Conservation (phyloP, 345 rosid genomes). For the Hibiscus trionum region DNA sequence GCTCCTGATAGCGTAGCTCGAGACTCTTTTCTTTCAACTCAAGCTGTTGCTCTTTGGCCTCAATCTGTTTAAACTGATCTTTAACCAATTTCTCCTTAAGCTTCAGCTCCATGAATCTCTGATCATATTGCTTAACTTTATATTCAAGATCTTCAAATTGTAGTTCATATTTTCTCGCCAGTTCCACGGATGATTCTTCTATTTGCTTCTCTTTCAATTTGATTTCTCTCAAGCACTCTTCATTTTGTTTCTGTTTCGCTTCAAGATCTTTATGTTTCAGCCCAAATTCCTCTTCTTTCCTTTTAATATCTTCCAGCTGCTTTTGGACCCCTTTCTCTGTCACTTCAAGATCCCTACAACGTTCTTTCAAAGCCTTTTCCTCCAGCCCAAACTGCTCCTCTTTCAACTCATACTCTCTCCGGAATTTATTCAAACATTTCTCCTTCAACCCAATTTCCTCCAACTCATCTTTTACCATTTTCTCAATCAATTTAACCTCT, state of each 20-base stretch:
- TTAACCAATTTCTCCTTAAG: neutral
- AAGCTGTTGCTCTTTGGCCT: neutral
- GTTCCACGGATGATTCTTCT: slow-evolving; percentile 6
- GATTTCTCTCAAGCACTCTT: neutral
- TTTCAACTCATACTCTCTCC: neutral
- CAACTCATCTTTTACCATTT: neutral
- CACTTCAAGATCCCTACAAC: neutral
- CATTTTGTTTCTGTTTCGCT: neutral
- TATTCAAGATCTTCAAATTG: neutral
- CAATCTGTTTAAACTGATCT: slow-evolving; percentile 6
- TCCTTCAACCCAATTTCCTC: neutral
- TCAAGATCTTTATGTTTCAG: neutral
- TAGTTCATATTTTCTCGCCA: neutral
- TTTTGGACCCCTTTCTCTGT: neutral
- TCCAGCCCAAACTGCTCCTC: neutral
- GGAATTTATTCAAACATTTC: neutral
- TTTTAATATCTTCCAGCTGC: neutral
- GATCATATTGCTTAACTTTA: neutral
- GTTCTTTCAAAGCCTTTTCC: no score
- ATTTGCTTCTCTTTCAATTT: slow-evolving; percentile 12
- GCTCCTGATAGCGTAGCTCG: neutral
- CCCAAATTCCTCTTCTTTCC: neutral
- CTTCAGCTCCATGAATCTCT: neutral
- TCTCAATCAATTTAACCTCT: neutral
- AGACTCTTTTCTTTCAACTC: slow-evolving; percentile 5